phyloP scores from a whole-genome alignment of 305 asterid genomes.

The Fraxinus paxiana region DNA sequence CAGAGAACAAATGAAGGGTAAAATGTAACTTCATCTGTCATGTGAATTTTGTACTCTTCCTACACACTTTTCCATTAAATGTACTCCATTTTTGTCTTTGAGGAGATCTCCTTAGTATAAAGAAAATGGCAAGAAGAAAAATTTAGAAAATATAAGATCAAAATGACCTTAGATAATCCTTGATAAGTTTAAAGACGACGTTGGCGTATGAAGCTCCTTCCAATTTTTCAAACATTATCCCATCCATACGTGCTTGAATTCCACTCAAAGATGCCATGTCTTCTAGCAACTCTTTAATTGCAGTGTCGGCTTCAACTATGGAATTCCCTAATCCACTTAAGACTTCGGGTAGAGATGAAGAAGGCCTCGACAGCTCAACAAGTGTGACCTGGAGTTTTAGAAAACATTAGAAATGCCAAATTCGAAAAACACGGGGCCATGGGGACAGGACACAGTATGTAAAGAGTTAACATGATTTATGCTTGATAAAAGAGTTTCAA shows the following conservation, averaged over 20 bases:
- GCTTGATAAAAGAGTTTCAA: neutral
- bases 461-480: neutral
- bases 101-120: neutral
- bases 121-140: neutral
- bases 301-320: constrained; percentile 57
- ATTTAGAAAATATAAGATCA: constrained; percentile 19
- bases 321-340: constrained; percentile 50
- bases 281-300: constrained; percentile 48
- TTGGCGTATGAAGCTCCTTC: constrained; percentile 51
- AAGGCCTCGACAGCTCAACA: constrained; percentile 58
- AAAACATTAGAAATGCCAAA: constrained; percentile 22
- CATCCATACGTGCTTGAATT: constrained; percentile 89
- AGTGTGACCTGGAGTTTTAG: constrained; percentile 50
- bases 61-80: neutral
- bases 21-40: neutral
- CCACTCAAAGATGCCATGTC: constrained; percentile 55
- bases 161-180: constrained; percentile 53
- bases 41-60: neutral
- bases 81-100: neutral
- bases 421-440: neutral
- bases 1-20: neutral
- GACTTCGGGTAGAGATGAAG: constrained; percentile 45
- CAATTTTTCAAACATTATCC: constrained; percentile 60
- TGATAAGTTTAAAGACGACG: constrained; percentile 43
- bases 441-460: neutral